Percentiles rank a stretch among this genome's conserved stretches.
Evolutionary conservation across 192 early-diverging fungal species (phyloP).

Genomic region (Chytriomyces sp.): DNA sequence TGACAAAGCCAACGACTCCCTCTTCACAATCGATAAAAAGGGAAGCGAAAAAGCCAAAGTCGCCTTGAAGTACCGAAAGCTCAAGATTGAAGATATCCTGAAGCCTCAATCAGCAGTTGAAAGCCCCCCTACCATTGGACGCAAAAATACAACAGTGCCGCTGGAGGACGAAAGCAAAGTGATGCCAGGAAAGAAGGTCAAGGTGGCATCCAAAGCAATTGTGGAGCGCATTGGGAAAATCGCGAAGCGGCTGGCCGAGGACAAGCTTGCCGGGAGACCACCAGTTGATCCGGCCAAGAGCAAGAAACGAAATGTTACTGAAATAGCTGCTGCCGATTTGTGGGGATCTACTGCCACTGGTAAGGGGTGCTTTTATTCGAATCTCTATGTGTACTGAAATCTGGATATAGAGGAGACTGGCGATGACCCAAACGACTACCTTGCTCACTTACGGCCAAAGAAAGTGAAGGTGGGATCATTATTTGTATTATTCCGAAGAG

Average conservation of each 20-base stretch:
- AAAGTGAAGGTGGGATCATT: slow-evolving; percentile 47
- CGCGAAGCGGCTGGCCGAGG: slow-evolving; percentile 47
- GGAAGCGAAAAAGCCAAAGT: slow-evolving; percentile 18
- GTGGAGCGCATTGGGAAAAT: slow-evolving; percentile 48
- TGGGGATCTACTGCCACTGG: slow-evolving; percentile 54
- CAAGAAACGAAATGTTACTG: slow-evolving; percentile 30
- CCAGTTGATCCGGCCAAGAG: slow-evolving; percentile 42
- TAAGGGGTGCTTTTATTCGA: neutral
- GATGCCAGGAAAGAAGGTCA: slow-evolving; percentile 34
- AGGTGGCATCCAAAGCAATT: slow-evolving; percentile 53
- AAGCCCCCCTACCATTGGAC: slow-evolving; percentile 25
- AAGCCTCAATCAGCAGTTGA: slow-evolving; percentile 71
- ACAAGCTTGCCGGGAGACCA: slow-evolving; percentile 22
- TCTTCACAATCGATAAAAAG: slow-evolving; percentile 73
- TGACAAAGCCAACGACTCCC: slow-evolving; percentile 60
- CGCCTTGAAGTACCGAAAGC: slow-evolving; percentile 43
- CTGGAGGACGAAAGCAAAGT: slow-evolving; percentile 31
- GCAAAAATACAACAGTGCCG: slow-evolving; percentile 37
- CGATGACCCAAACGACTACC: slow-evolving; percentile 46
- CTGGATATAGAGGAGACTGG: slow-evolving; percentile 1
- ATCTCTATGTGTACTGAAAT: neutral
- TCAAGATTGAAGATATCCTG: slow-evolving; percentile 87
- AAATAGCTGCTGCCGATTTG: slow-evolving; percentile 51
- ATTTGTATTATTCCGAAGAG: neutral
- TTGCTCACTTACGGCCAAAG: slow-evolving; percentile 49